Percentiles rank a stretch among this genome's conserved stretches.
Evolutionary conservation across 2,329 filamentous ascomycete genomes (phyloP).

Genomic region (Rhinocladiella similis): DNA sequence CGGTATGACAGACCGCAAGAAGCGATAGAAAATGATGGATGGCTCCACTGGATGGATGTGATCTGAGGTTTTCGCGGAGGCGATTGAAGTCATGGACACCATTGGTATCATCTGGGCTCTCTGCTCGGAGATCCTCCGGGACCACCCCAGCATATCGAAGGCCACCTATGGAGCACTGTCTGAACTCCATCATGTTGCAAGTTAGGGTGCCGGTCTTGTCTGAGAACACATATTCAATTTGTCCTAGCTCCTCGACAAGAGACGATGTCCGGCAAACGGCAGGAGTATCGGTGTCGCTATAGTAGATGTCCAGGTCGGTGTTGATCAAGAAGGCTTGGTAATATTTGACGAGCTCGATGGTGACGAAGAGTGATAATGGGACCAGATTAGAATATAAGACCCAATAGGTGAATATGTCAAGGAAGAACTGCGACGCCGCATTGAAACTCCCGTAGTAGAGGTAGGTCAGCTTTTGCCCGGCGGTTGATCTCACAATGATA

Average conservation of each 20-base stretch:
- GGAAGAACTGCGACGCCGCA: constrained; percentile 79
- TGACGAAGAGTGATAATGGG: constrained; percentile 96
- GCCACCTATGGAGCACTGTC: constrained; percentile 88
- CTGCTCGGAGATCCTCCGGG: constrained; percentile 83
- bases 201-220: constrained; percentile 97
- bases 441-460: constrained; percentile 61
- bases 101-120: constrained; percentile 68
- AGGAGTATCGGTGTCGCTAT: constrained; percentile 91
- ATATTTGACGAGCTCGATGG: constrained; percentile 96
- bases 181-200: constrained; percentile 99
- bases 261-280: constrained; percentile 95
- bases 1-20: constrained; percentile 89
- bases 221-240: constrained; percentile 98
- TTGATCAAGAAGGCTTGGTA: constrained; percentile 98
- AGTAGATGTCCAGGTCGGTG: constrained; percentile 96
- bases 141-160: constrained; percentile 92
- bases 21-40: constrained; percentile 86
- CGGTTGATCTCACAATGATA: constrained; percentile 71
- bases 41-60: constrained; percentile 57
- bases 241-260: constrained; percentile 92
- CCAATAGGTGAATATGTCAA: constrained; percentile 97
- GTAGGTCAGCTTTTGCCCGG: constrained; percentile 66
- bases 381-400: constrained; percentile 95
- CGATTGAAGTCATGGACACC: constrained; percentile 83
- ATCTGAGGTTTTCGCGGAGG: constrained; percentile 68